These are phyloP conservation scores for Casuarina cunninghamiana DNA, from an alignment of 306 rosid species.

Conservation along the genomic window DNA sequence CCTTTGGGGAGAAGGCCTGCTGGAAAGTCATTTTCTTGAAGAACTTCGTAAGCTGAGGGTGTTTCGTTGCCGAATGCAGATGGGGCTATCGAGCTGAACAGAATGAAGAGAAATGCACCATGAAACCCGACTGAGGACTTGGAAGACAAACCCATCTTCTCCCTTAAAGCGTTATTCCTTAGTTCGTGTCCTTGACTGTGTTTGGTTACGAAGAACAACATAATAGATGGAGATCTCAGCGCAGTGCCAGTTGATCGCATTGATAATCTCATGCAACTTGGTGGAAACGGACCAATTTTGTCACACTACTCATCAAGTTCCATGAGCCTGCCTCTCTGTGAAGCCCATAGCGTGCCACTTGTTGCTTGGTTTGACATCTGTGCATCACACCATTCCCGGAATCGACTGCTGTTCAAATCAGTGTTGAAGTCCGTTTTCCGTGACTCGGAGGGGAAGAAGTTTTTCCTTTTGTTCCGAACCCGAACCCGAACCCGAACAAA, in stretches of 20 bases:
- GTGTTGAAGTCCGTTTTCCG: not conserved
- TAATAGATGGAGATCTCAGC: not conserved
- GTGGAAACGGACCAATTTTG: not conserved
- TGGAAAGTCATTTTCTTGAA: slow-evolving; percentile 53
- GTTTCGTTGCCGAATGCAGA: slow-evolving; percentile 6
- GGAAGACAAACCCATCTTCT: not conserved
- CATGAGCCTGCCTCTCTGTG: not conserved
- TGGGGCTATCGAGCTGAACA: slow-evolving; percentile 11
- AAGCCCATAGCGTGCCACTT: not conserved
- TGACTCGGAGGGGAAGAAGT: not conserved
- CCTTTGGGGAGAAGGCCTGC: slow-evolving; percentile 66
- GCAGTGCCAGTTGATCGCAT: not conserved
- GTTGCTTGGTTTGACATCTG: slow-evolving; percentile 4
- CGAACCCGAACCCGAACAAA: not conserved
- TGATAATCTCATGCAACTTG: not conserved
- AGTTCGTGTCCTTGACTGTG: no score
- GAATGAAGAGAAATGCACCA: slow-evolving; percentile 2
- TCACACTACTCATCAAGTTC: not conserved
- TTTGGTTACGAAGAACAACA: not conserved
- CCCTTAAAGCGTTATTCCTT: not conserved
- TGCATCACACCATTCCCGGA: not conserved
- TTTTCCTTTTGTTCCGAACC: not conserved
- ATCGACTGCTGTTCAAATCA: not conserved
- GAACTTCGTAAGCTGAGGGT: slow-evolving; percentile 51
- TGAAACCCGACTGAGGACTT: not conserved